Evolutionary conservation across 2,329 filamentous ascomycete species (phyloP), one percentile per base, ranked within the genome.

Genomic region (Podosphaera fusca): DNA sequence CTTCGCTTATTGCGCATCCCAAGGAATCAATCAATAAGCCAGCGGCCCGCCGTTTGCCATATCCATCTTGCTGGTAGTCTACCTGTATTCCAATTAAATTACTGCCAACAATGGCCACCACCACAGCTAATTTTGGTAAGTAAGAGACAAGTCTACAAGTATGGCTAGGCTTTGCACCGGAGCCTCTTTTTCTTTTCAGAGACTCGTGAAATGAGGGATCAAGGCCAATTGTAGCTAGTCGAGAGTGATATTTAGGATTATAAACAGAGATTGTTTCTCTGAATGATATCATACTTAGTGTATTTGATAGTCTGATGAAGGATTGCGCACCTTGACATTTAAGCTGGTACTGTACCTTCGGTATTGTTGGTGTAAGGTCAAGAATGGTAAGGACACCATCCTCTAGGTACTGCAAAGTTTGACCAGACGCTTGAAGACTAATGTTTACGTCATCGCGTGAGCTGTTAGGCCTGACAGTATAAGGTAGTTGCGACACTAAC

Each of bases 21-120:
- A 89, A 78, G 0, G 84, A 84, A 65, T 89, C 84, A 38, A 85
- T 82, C 33, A 89, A 70, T 6, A 85, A 72, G 7, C 82, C 81
- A 55, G 79, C 75, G 0, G 72, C 70, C 45, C 75, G 75, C 42
- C 76, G 72, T 67, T 78, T 76, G 60, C 73, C 76, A 58, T 73
- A 72, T n/a, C 76, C 72, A 51, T 69, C 71, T 63, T 74, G 75
- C 1, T 79, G 79, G 1, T 76, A 75, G 64, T 83, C 79, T n/a
- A 84, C 70, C 63, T 87, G 84, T 55, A 88, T 73, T 0, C 79
- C 83, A 14, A 87, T 72, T 36, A 90, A 70, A 50, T 79, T 74
- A 49, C 77, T 75, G 36, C 78, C 78, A n/a, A 75, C 69, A 5
- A 88, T 69, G 2, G 78, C 83, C 29, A 87, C 75, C 3, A 78